These are phyloP conservation scores for Rasamsonia emersonii DNA, from an alignment of 2,329 filamentous ascomycete genomes.

Conservation along the genomic window DNA sequence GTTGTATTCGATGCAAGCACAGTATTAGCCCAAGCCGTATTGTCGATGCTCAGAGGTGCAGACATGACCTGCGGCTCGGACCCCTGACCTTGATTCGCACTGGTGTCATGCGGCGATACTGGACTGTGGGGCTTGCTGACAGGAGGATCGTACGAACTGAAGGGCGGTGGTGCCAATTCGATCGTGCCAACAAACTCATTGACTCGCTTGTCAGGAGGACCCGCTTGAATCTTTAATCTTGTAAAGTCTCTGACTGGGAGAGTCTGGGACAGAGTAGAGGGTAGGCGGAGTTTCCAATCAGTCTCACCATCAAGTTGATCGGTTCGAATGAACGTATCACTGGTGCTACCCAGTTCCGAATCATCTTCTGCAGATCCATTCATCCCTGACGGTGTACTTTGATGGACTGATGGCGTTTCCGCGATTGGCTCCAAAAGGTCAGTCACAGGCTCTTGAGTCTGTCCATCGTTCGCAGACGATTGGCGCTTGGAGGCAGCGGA, in stretches of 20 bases:
- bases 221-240: slow-evolving; percentile 62
- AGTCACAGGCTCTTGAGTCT: slow-evolving; percentile 18
- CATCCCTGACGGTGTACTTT: slow-evolving; percentile 9
- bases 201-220: slow-evolving; percentile 85
- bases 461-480: slow-evolving; percentile 14
- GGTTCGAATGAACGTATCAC: slow-evolving; percentile 93
- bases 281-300: slow-evolving; percentile 92
- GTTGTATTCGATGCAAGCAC: slow-evolving; percentile 88
- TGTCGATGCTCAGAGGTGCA: slow-evolving; percentile 79
- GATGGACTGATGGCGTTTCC: slow-evolving; percentile 11
- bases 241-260: slow-evolving; percentile 63
- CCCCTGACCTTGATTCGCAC: slow-evolving; percentile 12
- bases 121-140: slow-evolving; percentile 21
- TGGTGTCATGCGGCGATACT: slow-evolving; percentile 8
- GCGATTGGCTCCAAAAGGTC: slow-evolving; percentile 19
- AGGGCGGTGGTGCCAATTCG: slow-evolving; percentile 56
- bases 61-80: slow-evolving; percentile 39
- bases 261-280: slow-evolving; percentile 77
- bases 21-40: slow-evolving; percentile 98
- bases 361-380: slow-evolving; percentile 14
- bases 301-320: slow-evolving; percentile 97
- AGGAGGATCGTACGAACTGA: slow-evolving; percentile 38
- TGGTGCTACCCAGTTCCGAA: slow-evolving; percentile 35
- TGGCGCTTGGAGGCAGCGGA: slow-evolving; percentile 25
- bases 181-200: slow-evolving; percentile 93